Percentiles rank a stretch among this genome's conserved stretches.
These are phyloP conservation scores for Glonium stellatum DNA, from an alignment of 495 filamentous ascomycete species.

Conservation along the genomic window DNA sequence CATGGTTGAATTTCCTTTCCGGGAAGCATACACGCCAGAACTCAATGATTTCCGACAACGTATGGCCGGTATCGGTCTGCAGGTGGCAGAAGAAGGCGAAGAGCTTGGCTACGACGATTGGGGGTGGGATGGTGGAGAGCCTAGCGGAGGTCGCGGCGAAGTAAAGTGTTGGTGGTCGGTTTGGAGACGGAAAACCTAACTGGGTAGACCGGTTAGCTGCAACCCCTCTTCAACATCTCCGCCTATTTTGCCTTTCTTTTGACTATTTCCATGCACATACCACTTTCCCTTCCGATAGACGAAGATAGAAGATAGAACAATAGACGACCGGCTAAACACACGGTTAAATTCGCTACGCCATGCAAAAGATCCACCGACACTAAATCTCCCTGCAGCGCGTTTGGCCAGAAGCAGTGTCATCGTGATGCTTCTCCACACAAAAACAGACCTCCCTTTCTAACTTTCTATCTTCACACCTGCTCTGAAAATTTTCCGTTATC, in stretches of 20 bases:
- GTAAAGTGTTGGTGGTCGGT: conserved; percentile 64
- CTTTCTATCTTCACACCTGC: not conserved
- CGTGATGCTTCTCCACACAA: not conserved
- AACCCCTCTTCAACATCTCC: not conserved
- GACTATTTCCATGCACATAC: conserved; percentile 6
- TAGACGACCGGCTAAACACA: conserved; percentile 18
- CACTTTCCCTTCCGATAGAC: not conserved
- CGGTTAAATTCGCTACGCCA: conserved; percentile 16
- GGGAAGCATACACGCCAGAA: conserved; percentile 51
- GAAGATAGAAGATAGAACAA: conserved; percentile 11
- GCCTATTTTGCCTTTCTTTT: not conserved
- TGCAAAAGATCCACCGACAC: conserved; percentile 6
- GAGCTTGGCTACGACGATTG: conserved; percentile 68
- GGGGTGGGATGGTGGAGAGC: conserved; percentile 52
- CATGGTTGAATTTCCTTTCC: conserved; percentile 58
- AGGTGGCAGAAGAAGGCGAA: conserved; percentile 50
- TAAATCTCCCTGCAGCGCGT: conserved; percentile 8
- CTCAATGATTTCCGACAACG: conserved; percentile 47
- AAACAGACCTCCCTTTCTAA: not conserved
- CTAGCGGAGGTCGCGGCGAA: conserved; percentile 40
- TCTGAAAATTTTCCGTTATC: not conserved
- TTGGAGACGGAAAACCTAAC: conserved; percentile 39
- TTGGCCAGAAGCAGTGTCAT: not conserved
- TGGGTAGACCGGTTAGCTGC: not conserved
- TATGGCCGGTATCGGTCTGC: conserved; percentile 49